Evolutionary conservation across 2,329 filamentous ascomycete genomes (phyloP), one percentile per base, ranked within the genome.

Genomic region (Aureobasidium sp.): DNA sequence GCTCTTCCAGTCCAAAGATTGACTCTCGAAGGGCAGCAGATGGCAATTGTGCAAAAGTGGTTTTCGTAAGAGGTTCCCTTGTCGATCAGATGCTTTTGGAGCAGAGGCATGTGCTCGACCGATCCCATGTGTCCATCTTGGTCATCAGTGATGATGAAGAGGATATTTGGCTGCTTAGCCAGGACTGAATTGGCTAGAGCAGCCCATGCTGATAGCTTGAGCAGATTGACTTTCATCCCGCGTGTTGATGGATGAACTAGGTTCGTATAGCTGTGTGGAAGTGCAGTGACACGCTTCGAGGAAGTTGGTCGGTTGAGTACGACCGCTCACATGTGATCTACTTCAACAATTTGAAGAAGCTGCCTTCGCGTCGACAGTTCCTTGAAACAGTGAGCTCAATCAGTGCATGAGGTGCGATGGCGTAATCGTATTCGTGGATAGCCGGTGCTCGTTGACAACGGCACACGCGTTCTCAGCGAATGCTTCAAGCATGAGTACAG

Each of bases 131-230:
- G 80, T 1, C 83, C 71, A 67, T 89, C 86, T 67, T 89, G 86
- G 65, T 89, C 87, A 64, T 89, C 87, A 0, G 84, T 86, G 44
- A 89, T 76, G 63, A 89, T 83, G 68, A 89, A 86, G 24, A 89
- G 75, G 47, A 89, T 82, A 65, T 88, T 88, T 20, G 70, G 70
- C 43, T 62, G 52, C 17, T 60, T 60, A 3, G 43, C 43, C 32
- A 48, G 34, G 5, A 24, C 39, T 9, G 17, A 36, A 8, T 4
- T 46, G 39, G 17, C 39, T 17, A 57, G 10, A 46, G 53, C 29
- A 34, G 41, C 36, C 39, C 27, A 46, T 46, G 41, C 39, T 12
- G 37, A 29, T n/a, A 41, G 37, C 20, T 29, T 26, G 26, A 36
- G 41, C 27, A 44, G 29, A 36, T 27, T 57, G 27, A 27, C 17